These are phyloP conservation scores for Tetrapisispora arboricola DNA, from an alignment of 805 yeast species.

Conservation along the genomic window DNA sequence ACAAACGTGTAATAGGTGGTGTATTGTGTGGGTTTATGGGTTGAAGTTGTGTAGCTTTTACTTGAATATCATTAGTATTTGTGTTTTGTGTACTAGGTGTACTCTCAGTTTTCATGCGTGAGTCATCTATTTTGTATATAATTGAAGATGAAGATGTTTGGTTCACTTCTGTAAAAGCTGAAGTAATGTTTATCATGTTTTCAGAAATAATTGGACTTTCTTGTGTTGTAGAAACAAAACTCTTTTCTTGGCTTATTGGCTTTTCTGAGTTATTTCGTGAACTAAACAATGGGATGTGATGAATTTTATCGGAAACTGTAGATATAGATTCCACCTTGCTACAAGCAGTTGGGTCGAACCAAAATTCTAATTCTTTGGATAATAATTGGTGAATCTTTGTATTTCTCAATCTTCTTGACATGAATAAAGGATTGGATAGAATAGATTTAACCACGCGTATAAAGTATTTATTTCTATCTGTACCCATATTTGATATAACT, in stretches of 20 bases:
- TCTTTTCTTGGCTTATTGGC: background rate
- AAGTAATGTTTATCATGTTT: too few species aligned
- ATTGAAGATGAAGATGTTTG: background rate
- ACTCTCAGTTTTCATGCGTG: background rate
- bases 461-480: background rate
- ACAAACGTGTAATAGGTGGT: too few species aligned
- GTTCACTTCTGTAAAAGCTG: background rate
- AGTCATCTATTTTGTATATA: too few species aligned
- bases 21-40: background rate
- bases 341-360: background rate
- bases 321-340: background rate
- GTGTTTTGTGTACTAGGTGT: background rate
- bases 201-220: too few species aligned
- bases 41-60: conserved; percentile 8
- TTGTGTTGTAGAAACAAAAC: too few species aligned
- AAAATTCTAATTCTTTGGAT: background rate
- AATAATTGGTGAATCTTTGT: background rate
- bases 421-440: background rate
- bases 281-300: background rate
- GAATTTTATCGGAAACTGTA: background rate
- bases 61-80: conserved; percentile 5
- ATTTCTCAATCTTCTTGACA: background rate
- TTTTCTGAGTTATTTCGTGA: background rate
- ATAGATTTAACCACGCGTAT: background rate
- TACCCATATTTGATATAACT: background rate